Base-by-base conservation (phyloP, 257 asterid species). In the Lavandula angustifolia region DNA sequence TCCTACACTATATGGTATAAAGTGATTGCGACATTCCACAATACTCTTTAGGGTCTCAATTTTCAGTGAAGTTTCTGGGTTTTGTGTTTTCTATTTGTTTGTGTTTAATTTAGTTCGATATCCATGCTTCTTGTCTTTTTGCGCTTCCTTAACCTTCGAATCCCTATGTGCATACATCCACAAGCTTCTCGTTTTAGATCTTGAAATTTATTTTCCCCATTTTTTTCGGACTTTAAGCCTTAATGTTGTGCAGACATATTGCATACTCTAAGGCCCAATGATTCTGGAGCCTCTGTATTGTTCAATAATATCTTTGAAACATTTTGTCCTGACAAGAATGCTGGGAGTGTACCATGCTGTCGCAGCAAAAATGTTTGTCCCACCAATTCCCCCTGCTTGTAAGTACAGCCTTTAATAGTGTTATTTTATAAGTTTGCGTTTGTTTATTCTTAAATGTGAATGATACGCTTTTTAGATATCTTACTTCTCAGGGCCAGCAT, bases 161-260 rank as follows among this genome's bases (percentile, higher is more conserved):
- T 32, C 54, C 58, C 3, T 37, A 29, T 51, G 14, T 69, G 56
- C 61, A 27, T 44, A 33, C 41, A 34, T 16, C 37, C 54, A 6
- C 13, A 60, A 16, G 52, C 46, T 54, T 65, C 63, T 29, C 35
- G 35, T 64, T 46, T 52, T 37, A 43, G 35, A 52, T 27, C 47
- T 57, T 54, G 55, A 41, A 62, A 3, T 62, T 54, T 59, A 18
- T 27, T 62, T 40, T 67, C 70, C 49, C 50, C 40, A 58, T 37
- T 22, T 44, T 63, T 37, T 16, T 17, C 38, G 38, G 53, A 38
- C 40, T 18, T 27, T 75, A 70, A 41, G 69, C 79, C 82, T 81
- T 58, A 84, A 80, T 73, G n/a, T n/a, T 76, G 38, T 54, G 44
- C 80, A 94, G 99, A 90, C 73, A 83, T 86, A 70, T 60, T 94